Base-by-base conservation (phyloP, 345 rosid genomes). In the Salix viminalis region DNA sequence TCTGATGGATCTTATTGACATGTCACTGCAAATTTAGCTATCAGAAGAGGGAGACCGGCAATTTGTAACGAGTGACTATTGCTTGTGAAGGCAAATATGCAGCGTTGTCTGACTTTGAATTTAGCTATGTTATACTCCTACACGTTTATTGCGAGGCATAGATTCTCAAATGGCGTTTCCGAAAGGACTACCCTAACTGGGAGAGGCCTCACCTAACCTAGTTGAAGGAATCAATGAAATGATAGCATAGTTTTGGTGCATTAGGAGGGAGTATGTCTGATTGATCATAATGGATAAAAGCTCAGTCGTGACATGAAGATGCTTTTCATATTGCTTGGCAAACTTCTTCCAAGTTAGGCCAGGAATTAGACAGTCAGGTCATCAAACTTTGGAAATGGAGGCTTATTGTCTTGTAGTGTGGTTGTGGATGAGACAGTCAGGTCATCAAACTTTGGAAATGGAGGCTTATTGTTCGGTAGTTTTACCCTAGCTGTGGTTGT, bases 281-380 rank as follows among this genome's bases (percentile, higher is more conserved):
- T 39, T 50, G 44, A 46, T n/a, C n/a, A n/a, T 23, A 36, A 74
- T 18, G 39, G 34, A 28, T 9, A 26, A 24, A n/a, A 1, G 70
- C n/a, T 48, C 41, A 71, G 36, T 46, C 46, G 54, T 69, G 69
- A 50, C 46, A 56, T 21, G 37, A 34, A 23, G 30, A 48, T 41
- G 3, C 65, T 36, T n/a, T 15, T 73, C 24, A 39, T 15, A n/a
- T 46, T 54, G 15, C 5, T 42, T 54, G n/a, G 15, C 12, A 8
- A 24, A 18, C 62, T 56, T 56, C n/a, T 68, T 58, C 71, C 16
- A 58, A 78, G 84, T 82, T 82, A 65, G 78, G 81, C 76, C 65
- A 56, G 2, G 84, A 77, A 65, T 64, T 15, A 39, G 80, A 81
- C 77, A 30, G 11, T 28, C 30, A 28, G 30, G 30, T 28, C 30